These are phyloP conservation scores for Cyclanthera cordifolia DNA, from an alignment of 306 rosid species.

Conservation along the genomic window DNA sequence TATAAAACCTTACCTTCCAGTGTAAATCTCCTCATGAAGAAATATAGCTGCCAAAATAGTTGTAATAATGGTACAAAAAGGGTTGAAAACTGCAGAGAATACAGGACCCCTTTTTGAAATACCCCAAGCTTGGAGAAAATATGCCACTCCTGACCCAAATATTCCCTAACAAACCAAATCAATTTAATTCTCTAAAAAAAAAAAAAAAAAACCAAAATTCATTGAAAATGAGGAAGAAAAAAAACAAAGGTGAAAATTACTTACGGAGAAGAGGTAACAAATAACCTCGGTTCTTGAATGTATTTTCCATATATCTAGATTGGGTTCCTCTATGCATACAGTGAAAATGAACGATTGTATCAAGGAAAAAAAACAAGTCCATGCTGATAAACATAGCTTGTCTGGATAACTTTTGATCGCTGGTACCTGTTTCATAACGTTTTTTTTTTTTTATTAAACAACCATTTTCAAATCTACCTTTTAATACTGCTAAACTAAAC, in stretches of 20 bases:
- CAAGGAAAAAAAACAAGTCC: conserved; percentile 44
- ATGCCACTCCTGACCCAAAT: conserved; percentile 32
- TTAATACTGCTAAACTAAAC: too few species aligned
- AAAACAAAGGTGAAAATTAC: not conserved
- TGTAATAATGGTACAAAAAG: conserved; percentile 32
- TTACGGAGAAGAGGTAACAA: conserved; percentile 13
- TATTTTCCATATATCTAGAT: conserved; percentile 32
- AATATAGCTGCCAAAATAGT: conserved; percentile 34
- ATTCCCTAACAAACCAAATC: conserved; percentile 25
- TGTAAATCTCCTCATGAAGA: conserved; percentile 32
- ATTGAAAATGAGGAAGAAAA: too few species aligned
- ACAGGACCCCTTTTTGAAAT: conserved; percentile 36
- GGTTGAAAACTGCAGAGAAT: conserved; percentile 37
- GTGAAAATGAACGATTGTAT: conserved; percentile 28
- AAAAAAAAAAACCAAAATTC: not conserved
- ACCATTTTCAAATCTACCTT: too few species aligned
- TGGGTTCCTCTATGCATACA: conserved; percentile 19
- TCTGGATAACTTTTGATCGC: conserved; percentile 31
- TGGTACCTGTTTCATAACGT: conserved; percentile 31
- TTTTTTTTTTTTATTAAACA: too few species aligned
- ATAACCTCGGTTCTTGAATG: conserved; percentile 18
- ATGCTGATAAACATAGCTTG: conserved; percentile 32
- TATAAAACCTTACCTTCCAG: conserved; percentile 21
- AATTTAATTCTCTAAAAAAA: not conserved
- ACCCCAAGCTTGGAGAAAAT: conserved; percentile 44